phyloP scores from a whole-genome alignment of 371 early-diverging fungal genomes.

The Conidiobolus incongruus region DNA sequence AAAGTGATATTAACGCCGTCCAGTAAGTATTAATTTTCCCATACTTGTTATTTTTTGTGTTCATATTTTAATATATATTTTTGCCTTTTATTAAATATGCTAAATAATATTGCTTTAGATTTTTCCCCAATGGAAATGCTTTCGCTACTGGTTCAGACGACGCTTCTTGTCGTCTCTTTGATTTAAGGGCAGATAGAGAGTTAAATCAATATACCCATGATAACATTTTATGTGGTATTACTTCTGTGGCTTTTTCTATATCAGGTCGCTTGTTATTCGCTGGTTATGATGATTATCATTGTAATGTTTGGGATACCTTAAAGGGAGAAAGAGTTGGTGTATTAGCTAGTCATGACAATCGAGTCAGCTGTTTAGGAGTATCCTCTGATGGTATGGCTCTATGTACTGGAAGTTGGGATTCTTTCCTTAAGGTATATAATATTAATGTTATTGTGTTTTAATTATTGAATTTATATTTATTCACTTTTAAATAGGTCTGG shows the following conservation, averaged over 20 bases:
- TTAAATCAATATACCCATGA: conserved; percentile 87
- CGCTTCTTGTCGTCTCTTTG: conserved; percentile 88
- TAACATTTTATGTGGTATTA: conserved; percentile 86
- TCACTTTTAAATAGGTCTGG: too few species aligned
- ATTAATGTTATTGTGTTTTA: not conserved
- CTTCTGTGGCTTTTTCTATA: conserved; percentile 83
- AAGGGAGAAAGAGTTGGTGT: conserved; percentile 87
- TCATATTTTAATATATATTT: conserved; percentile 4
- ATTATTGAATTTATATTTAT: too few species aligned
- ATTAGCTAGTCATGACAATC: conserved; percentile 87
- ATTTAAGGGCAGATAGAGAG: conserved; percentile 90
- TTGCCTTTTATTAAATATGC: not conserved
- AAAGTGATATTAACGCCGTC: conserved; percentile 93
- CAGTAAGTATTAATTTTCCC: conserved; percentile 29
- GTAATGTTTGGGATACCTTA: conserved; percentile 95
- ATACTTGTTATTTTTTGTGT: not conserved
- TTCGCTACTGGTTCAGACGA: conserved; percentile 95
- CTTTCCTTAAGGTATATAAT: conserved; percentile 53
- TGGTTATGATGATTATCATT: conserved; percentile 93
- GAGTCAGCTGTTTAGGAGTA: conserved; percentile 90
- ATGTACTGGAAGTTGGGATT: conserved; percentile 96
- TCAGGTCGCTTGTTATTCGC: conserved; percentile 90
- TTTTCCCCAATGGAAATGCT: conserved; percentile 94
- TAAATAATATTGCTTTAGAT: conserved; percentile 18
- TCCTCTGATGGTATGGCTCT: conserved; percentile 90